Base-by-base conservation (phyloP, 1,284 basidiomycete species). In the Blastosporella zonata region DNA sequence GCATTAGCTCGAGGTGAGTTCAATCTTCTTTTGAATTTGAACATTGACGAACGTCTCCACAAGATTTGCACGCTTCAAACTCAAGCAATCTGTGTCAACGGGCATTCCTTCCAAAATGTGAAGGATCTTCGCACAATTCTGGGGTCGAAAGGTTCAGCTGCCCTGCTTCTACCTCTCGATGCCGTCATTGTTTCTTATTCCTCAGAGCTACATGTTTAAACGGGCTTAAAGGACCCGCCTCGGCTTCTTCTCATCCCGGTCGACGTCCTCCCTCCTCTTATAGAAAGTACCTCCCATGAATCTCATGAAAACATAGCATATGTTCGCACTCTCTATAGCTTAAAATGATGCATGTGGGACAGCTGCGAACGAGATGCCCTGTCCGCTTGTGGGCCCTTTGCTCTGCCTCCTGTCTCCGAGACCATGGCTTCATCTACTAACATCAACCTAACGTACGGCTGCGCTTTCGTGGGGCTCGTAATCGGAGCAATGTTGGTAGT, bases 381-480 rank as follows among this genome's bases (percentile, higher is more conserved):
- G 22, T 23, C 9, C 15, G 35, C 22, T 42, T 17, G 10, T 47
- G 40, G 34, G 42, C 47, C 29, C 9, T 21, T 10, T 17, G 35
- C 29, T 41, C 28, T 43, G 7, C 35, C 22, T 41, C 18, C 39
- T 18, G 29, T 41, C 25, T 9, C 35, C 34, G 7, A 20, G 22
- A 40, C 25, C 20, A 52, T 50, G 43, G 31, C 57, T 60, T 60
- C 39, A 41, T 28, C 46, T n/a, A n/a, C n/a, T 49, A 22, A 48
- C 17, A 23, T 67, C 37, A 61, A 67, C 43, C 49, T 55, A 22
- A 70, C 67, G 7, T 73, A 68, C 50, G 71, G 70, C 23, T 62
- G 62, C 36, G 67, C 67, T 25, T 68, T 73, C 44, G 58, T 73
- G 48, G 71, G 71, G 27, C 61, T 72, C 34, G 56, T 72, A 28